These are phyloP conservation scores for Rutstroemia sydowiana DNA, from an alignment of 2,329 filamentous ascomycete species.

Conservation along the genomic window DNA sequence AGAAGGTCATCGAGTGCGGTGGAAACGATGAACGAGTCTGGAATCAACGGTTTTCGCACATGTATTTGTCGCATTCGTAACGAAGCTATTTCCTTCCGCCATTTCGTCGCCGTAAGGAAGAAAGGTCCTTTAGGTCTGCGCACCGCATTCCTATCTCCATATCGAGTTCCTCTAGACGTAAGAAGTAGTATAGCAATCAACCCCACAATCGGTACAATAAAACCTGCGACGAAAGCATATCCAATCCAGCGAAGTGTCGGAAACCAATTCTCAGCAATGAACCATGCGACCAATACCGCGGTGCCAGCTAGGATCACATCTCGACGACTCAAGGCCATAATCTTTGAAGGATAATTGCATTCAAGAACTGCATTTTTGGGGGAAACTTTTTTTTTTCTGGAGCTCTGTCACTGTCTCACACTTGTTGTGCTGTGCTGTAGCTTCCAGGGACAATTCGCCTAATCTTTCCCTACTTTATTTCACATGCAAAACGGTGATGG, in stretches of 20 bases:
- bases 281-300: conserved; percentile 78
- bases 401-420: conserved; percentile 11
- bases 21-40: conserved; percentile 69
- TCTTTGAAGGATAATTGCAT: conserved; percentile 25
- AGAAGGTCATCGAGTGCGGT: conserved; percentile 74
- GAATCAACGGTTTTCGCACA: conserved; percentile 61
- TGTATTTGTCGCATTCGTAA: conserved; percentile 62
- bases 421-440: conserved; percentile 2
- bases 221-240: conserved; percentile 73
- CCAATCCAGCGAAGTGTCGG: conserved; percentile 77
- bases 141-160: conserved; percentile 34
- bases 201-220: conserved; percentile 45
- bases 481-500: conserved; percentile 3
- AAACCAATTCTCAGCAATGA: conserved; percentile 73
- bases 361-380: conserved; percentile 27
- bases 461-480: conserved; percentile 10
- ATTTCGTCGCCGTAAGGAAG: conserved; percentile 57
- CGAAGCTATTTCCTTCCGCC: conserved; percentile 62
- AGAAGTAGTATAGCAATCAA: conserved; percentile 53
- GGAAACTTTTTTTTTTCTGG: conserved; percentile 11
- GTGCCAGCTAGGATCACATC: conserved; percentile 62
- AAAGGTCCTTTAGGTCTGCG: conserved; percentile 40
- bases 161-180: conserved; percentile 47
- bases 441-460: conserved; percentile 14
- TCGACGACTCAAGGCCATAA: conserved; percentile 66